A percentile compares a stretch with the other conserved stretches of the same genome.
Conservation (phyloP, 345 rosid species). For the Punica granatum region DNA sequence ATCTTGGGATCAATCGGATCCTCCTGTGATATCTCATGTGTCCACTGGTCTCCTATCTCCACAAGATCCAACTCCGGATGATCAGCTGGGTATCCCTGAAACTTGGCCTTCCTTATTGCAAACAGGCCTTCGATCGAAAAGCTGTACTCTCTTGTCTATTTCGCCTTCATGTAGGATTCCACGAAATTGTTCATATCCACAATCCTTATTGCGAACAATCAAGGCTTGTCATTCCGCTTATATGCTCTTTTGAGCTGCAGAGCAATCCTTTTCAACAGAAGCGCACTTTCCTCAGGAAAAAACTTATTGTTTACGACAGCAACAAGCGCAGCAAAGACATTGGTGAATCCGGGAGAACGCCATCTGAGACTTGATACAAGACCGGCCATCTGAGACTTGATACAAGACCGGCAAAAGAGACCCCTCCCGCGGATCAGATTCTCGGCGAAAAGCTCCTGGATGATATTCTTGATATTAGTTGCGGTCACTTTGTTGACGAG, state of each 20-base stretch:
- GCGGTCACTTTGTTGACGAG: conserved; percentile 89
- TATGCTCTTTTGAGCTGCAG: conserved; percentile 94
- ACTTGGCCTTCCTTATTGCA: no score
- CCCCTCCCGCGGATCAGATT: conserved; percentile 89
- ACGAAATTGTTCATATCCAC: no score
- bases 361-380: no score
- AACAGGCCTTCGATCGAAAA: no score
- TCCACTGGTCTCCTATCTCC: no score
- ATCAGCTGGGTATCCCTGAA: no score
- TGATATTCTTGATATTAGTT: conserved; percentile 74
- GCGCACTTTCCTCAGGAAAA: conserved; percentile 84
- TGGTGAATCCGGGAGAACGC: conserved; percentile 87
- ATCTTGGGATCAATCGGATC: conserved; percentile 58
- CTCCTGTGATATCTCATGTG: no score
- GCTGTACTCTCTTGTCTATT: no score
- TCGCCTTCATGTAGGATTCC: no score
- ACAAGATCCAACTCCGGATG: no score
- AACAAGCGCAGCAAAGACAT: conserved; percentile 78
- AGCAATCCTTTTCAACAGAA: no score
- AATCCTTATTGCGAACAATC: no score
- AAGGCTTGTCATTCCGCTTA: conserved; percentile 83
- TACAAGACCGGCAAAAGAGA: conserved; percentile 77
- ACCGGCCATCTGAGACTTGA: conserved; percentile 98
- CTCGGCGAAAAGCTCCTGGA: conserved; percentile 80
- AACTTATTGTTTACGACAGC: conserved; percentile 84